Conservation (phyloP, 2,329 filamentous ascomycete species). For the Nemania diffusa region DNA sequence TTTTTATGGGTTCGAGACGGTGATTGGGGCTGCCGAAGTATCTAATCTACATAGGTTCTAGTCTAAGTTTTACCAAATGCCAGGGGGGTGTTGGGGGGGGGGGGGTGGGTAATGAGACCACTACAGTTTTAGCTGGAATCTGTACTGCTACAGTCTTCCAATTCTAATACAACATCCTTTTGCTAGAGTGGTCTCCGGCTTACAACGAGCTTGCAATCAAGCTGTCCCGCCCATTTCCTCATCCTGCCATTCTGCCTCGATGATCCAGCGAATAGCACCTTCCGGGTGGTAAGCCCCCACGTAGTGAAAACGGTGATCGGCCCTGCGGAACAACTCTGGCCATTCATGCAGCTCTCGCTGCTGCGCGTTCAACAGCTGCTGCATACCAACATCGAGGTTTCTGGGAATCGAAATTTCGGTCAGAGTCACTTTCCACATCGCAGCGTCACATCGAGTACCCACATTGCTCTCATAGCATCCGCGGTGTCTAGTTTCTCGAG, state of each 20-base stretch:
- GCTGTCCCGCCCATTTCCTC: neutral
- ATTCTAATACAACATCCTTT: no score
- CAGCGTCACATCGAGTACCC: conserved; percentile 10
- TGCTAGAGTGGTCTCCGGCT: no score
- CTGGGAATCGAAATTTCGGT: conserved; percentile 9
- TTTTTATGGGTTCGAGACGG: conserved; percentile 22
- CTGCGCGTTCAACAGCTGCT: conserved; percentile 40
- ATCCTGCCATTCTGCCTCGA: conserved; percentile 41
- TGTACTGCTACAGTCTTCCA: no score
- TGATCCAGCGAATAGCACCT: conserved; percentile 40
- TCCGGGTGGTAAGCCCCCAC: conserved; percentile 35
- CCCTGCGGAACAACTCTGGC: conserved; percentile 37
- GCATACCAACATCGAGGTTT: conserved; percentile 41
- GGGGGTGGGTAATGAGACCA: no score
- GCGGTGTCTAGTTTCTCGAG: conserved; percentile 28
- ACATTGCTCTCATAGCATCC: conserved; percentile 41
- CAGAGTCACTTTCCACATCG: neutral
- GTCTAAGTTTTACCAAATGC: no score
- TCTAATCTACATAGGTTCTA: neutral
- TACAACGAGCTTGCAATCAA: neutral
- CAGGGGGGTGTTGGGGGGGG: no score
- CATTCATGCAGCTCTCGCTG: conserved; percentile 41
- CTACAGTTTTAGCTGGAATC: no score
- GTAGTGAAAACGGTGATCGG: conserved; percentile 37
- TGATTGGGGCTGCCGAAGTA: conserved; percentile 32